phyloP scores from a whole-genome alignment of 108 stramenopile species.

The Fragilariopsis cylindrus region DNA sequence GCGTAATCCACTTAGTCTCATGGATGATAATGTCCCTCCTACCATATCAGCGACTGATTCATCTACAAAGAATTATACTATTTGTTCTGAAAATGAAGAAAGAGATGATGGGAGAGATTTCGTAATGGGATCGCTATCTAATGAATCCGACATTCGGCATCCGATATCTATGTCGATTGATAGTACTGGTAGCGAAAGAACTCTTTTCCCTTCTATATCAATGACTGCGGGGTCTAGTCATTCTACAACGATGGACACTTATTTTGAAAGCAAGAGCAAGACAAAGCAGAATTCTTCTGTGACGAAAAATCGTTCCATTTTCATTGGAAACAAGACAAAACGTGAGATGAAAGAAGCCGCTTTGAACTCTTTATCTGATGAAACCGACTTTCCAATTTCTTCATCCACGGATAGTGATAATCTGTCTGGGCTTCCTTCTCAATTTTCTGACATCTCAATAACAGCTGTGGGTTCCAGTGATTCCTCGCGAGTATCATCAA shows the following conservation, averaged over 20 bases:
- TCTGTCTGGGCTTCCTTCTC: background rate
- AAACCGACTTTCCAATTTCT: background rate
- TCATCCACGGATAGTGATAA: background rate
- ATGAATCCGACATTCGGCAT: too few relatives aligned
- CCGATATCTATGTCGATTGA: background rate
- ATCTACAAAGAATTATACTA: too few relatives aligned
- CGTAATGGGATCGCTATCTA: too few relatives aligned
- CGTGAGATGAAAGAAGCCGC: background rate
- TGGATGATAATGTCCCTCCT: too few relatives aligned
- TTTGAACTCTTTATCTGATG: conserved; percentile 1
- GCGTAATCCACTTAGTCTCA: too few relatives aligned
- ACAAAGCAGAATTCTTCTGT: too few relatives aligned
- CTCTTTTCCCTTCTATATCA: background rate
- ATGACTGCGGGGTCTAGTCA: background rate
- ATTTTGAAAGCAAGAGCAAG: too few relatives aligned
- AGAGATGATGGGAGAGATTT: background rate
- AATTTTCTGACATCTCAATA: background rate
- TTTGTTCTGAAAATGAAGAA: background rate
- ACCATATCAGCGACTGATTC: too few relatives aligned
- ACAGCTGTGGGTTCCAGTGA: too few relatives aligned
- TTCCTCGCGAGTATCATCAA: background rate
- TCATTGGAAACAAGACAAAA: background rate
- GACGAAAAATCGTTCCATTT: background rate
- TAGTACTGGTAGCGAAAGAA: background rate
- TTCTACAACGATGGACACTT: too few relatives aligned